Conservation (phyloP, 768 basidiomycete species). For the Dacryopinax primogenitus region DNA sequence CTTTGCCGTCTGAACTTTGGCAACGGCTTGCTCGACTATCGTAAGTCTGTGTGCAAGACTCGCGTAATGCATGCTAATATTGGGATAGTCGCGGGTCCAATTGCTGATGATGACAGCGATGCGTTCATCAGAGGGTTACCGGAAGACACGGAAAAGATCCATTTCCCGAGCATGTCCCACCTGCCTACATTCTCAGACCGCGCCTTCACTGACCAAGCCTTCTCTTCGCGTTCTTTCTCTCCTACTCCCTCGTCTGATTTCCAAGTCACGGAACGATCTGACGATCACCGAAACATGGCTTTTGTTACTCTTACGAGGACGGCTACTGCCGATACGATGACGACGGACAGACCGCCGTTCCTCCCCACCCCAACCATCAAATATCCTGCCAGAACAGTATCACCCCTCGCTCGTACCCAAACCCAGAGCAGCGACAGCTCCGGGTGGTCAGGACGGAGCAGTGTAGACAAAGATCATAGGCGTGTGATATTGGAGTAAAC, state of each 20-base stretch:
- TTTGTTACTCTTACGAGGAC: not conserved
- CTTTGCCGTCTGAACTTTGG: slow-evolving; percentile 64
- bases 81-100: not conserved
- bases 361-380: not conserved
- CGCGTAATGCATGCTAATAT: too few species aligned
- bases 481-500: not conserved
- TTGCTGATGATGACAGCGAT: not conserved
- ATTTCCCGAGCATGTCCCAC: not conserved
- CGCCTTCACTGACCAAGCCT: too few species aligned
- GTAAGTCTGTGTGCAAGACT: too few species aligned
- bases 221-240: not conserved
- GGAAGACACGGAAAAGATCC: not conserved
- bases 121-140: not conserved
- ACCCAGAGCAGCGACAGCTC: not conserved
- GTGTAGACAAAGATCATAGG: not conserved
- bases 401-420: not conserved
- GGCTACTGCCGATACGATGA: not conserved
- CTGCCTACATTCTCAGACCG: not conserved
- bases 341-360: not conserved
- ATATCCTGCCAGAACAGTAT: not conserved
- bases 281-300: not conserved
- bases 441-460: not conserved
- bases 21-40: slow-evolving; percentile 53
- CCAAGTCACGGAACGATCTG: not conserved
- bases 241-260: not conserved